phyloP scores from a whole-genome alignment of 2,329 filamentous ascomycete genomes.

The Aureobasidium musti region DNA sequence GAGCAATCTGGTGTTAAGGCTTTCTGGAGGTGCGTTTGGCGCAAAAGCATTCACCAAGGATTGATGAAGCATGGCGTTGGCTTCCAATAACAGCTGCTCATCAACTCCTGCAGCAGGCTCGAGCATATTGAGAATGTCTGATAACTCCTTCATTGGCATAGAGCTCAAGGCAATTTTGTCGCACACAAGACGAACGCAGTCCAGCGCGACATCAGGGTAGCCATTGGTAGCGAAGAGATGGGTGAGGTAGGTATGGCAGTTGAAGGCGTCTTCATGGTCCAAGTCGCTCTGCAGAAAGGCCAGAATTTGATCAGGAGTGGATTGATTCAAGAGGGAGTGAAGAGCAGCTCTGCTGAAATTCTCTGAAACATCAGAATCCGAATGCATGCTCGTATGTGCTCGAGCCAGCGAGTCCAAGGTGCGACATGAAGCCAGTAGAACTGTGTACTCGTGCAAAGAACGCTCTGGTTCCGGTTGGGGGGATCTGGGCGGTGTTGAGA shows the following conservation, averaged over 20 bases:
- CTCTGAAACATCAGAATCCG: not conserved
- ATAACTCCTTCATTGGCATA: conserved; percentile 28
- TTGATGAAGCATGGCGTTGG: not conserved
- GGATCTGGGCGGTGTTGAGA: not conserved
- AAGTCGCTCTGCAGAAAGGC: conserved; percentile 28
- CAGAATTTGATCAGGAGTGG: not conserved
- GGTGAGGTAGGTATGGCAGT: not conserved
- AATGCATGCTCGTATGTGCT: conserved; percentile 1
- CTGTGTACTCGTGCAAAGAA: not conserved
- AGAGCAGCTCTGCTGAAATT: conserved; percentile 24
- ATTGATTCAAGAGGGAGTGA: not conserved
- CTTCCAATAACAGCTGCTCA: not conserved
- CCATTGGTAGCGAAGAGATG: not conserved
- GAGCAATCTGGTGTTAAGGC: not conserved
- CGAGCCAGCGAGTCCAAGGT: not conserved
- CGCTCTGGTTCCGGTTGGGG: not conserved
- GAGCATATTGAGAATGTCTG: conserved; percentile 8
- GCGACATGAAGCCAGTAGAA: not conserved
- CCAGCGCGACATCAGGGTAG: not conserved
- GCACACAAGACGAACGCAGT: conserved; percentile 12
- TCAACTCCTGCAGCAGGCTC: not conserved
- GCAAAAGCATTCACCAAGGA: not conserved
- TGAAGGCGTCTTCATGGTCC: not conserved
- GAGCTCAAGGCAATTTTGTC: conserved; percentile 35
- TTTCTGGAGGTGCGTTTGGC: not conserved